Evolutionary conservation across 1,284 basidiomycete species (phyloP).

Genomic region (Apiotrichum porosum): DNA sequence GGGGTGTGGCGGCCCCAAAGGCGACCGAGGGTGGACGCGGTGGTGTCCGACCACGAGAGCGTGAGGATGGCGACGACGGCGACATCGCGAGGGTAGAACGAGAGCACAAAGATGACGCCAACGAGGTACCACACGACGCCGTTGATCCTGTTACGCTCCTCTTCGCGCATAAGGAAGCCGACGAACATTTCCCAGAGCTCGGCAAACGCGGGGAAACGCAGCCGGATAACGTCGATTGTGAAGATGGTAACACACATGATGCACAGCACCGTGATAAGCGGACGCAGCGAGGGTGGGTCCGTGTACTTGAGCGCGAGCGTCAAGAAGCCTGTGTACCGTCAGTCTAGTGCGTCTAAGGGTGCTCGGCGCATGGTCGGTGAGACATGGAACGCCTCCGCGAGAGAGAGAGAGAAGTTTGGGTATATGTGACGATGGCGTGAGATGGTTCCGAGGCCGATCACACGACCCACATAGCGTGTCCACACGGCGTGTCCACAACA

Average conservation of each 20-base stretch:
- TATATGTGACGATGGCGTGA: too few relatives aligned
- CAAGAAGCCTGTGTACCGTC: constrained; percentile 75
- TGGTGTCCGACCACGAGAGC: constrained; percentile 96
- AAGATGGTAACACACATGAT: constrained; percentile 65
- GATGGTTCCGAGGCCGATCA: too few relatives aligned
- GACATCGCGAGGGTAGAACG: constrained; percentile 76
- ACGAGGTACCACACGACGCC: constrained; percentile 95
- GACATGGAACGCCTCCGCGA: too few relatives aligned
- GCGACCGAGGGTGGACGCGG: constrained; percentile 87
- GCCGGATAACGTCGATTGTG: constrained; percentile 71
- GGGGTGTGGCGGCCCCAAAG: constrained; percentile 73
- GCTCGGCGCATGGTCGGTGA: too few relatives aligned
- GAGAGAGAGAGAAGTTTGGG: too few relatives aligned
- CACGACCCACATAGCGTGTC: too few relatives aligned
- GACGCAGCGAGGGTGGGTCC: constrained; percentile 48
- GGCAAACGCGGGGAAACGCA: constrained; percentile 66
- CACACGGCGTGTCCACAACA: too few relatives aligned
- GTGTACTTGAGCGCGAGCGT: constrained; percentile 64
- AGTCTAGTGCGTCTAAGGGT: too few relatives aligned
- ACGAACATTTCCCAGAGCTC: constrained; percentile 67
- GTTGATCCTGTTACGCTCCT: constrained; percentile 76
- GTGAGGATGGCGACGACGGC: constrained; percentile 83
- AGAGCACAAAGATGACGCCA: constrained; percentile 77
- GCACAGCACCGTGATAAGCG: constrained; percentile 63
- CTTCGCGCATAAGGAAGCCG: constrained; percentile 90